Conservation (phyloP, 257 asterid genomes). For the Henckelia pumila region DNA sequence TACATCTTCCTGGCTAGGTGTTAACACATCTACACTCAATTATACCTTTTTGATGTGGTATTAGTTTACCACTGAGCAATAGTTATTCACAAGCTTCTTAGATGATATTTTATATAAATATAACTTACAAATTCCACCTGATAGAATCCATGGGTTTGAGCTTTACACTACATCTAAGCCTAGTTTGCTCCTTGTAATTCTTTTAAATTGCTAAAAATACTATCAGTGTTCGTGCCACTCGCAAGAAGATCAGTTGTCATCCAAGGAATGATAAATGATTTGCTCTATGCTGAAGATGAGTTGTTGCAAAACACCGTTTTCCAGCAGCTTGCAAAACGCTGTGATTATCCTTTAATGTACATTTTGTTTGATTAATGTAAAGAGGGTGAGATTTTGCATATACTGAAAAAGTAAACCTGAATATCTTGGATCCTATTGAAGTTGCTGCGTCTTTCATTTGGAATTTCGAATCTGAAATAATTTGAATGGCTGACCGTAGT, state of each 20-base stretch:
- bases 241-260: not conserved
- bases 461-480: conserved; percentile 19
- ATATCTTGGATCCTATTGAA: not conserved
- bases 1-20: not conserved
- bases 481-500: conserved; percentile 26
- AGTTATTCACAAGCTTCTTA: not conserved
- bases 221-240: not conserved
- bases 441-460: conserved; percentile 11
- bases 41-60: not conserved
- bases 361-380: no score
- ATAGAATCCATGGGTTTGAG: no score
- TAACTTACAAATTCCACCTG: no score
- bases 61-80: not conserved
- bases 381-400: not conserved
- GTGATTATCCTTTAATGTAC: not conserved
- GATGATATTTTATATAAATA: no score
- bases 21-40: not conserved
- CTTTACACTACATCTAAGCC: not conserved
- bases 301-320: not conserved
- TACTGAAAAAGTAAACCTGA: not conserved
- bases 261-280: not conserved
- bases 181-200: not conserved
- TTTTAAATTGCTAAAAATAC: not conserved
- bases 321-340: not conserved
- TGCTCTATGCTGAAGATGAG: not conserved